Base-by-base conservation (phyloP, 1,139 yeast genomes). In the Protomyces macrosporus region DNA sequence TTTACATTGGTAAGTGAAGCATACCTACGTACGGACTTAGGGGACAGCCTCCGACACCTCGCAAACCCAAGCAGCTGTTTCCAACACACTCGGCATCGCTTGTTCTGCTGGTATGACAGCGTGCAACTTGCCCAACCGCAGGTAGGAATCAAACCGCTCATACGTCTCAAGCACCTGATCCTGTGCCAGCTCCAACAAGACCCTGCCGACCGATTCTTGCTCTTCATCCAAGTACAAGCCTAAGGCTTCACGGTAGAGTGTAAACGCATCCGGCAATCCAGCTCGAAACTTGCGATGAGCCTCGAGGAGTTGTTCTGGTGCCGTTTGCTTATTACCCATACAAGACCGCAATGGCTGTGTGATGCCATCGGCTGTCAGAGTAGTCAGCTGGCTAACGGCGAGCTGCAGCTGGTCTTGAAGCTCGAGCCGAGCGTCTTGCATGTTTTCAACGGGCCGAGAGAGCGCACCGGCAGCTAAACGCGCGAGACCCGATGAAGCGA, bases 351-450 rank as follows among this genome's bases (percentile, higher is more conserved):
- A 40, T 6, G 62, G 62, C 6, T 32, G 56, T 5, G 62, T 58
- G 45, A 58, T 55, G 1, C 56, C 53, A 32, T 58, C 62, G 7
- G 62, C 62, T 9, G 56, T 51, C 34, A 42, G 39, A 6, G 53
- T 32, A 10, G 56, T 52, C 33, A 58, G 53, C 14, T 39, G 42
- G 6, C 54, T 55, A 7, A 58, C 53, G 6, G 53, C 62, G n/a
- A 58, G 56, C 4, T 55, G 40, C 3, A 55, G 53, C 52, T 58
- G 62, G 40, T 58, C 62, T n/a, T 58, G 52, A 9, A 58, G 32
- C 42, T 58, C 62, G 6, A 51, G 56, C 6, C 62, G 51, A n/a
- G 62, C 62, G 16, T 58, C 62, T 33, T 55, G 53, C 62, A 58
- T 58, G 39, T 58, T 58, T 23, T 58, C 62, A 6, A 58, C 62